phyloP scores from a whole-genome alignment of 371 early-diverging fungal genomes.

The Furculomyces boomerangus region DNA sequence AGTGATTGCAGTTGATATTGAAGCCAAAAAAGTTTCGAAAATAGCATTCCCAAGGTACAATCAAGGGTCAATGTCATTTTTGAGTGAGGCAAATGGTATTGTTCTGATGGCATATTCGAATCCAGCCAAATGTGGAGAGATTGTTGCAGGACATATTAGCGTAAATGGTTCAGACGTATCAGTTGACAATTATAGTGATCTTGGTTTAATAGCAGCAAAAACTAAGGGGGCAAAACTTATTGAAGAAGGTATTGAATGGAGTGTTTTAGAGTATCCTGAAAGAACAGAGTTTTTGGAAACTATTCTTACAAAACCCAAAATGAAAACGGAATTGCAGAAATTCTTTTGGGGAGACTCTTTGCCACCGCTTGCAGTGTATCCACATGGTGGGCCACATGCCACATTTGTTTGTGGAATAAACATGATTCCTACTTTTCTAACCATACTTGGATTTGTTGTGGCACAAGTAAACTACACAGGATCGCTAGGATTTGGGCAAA shows the following conservation, averaged over 20 bases:
- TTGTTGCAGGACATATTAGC: neutral
- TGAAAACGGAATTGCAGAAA: neutral
- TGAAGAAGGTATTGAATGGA: constrained; percentile 8
- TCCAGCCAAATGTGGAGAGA: neutral
- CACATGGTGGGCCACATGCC: constrained; percentile 36
- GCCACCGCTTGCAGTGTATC: neutral
- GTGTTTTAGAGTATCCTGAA: constrained; percentile 2
- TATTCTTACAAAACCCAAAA: neutral
- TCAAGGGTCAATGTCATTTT: constrained; percentile 10
- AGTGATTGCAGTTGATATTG: constrained; percentile 25
- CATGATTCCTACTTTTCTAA: constrained; percentile 22
- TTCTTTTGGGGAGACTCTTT: constrained; percentile 5
- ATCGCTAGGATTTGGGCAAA: constrained; percentile 47
- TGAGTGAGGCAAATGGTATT: neutral
- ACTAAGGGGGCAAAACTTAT: neutral
- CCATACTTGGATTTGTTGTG: constrained; percentile 34
- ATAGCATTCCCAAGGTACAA: constrained; percentile 11
- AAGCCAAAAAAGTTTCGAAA: constrained; percentile 14
- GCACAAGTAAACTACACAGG: constrained; percentile 52
- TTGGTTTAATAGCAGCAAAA: neutral
- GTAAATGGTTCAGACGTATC: neutral
- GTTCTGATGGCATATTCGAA: neutral
- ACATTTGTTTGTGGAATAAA: constrained; percentile 29
- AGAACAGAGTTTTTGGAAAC: neutral
- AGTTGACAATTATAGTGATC: neutral